Base-by-base conservation (phyloP, 805 yeast species). In the Saturnispora zaruensis region DNA sequence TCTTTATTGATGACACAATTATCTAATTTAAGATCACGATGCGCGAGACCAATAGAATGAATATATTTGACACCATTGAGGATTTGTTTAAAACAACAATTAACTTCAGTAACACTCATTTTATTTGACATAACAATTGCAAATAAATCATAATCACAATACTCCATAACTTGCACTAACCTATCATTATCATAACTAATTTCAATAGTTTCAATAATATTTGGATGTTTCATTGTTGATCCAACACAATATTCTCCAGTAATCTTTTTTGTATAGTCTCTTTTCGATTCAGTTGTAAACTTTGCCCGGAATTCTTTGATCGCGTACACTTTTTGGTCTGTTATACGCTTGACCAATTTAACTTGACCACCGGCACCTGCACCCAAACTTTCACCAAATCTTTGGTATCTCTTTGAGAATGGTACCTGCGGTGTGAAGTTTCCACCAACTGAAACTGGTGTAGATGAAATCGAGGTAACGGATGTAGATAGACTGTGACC, bases 331-430 rank as follows among this genome's bases (percentile, higher is more conserved):
- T 80, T 76, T 28, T 72, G 69, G 66, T 89, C 96, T 2, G 76
- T 66, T 4, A 77, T 66, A 57, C 96, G 69, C 47, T 74, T 81
- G 43, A 87, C 83, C 45, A 89, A 71, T 59, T 81, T 80, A 32
- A 90, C 97, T 14, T 84, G 77, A 4, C 97, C 97, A 45, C 97
- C 97, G 2, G 96, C 96, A 48, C 97, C 97, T 20, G 93, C 93
- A 49, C 96, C 97, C 44, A 90, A 73, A 51, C 79, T 85, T 54
- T 88, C 91, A 48, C 96, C 96, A 49, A 84, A 81, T 63, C 82
- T 85, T 46, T 84, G 78, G 65, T 88, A 89, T 57, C 89, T 72
- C 60, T 84, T 87, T 38, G 84, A 78, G 56, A 83, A 82, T 1
- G 90, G 89, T 51, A 74, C 69, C 62, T 61, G 66, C 47, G 75